Conservation (phyloP, 192 early-diverging fungal species). For the Backusella parvicylindrica region DNA sequence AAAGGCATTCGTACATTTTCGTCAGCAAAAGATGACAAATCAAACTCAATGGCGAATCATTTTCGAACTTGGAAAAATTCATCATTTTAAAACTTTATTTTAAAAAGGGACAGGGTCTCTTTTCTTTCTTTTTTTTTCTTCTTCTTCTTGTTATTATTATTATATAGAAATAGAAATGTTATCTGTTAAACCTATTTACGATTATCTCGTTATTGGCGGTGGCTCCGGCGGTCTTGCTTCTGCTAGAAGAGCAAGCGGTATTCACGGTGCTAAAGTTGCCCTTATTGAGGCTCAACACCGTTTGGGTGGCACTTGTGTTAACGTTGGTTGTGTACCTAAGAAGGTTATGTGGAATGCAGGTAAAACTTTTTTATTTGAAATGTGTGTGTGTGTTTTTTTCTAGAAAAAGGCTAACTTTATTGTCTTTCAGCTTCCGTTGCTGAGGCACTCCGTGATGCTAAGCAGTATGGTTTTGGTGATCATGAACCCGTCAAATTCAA, state of each 20-base stretch:
- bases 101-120: background rate
- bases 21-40: conserved; percentile 2
- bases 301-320: conserved; percentile 90
- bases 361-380: conserved; percentile 25
- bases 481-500: conserved; percentile 54
- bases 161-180: background rate
- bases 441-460: conserved; percentile 86
- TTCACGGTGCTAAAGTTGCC: conserved; percentile 88
- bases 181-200: conserved; percentile 48
- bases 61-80: background rate
- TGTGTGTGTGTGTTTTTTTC: background rate
- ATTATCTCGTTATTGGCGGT: conserved; percentile 96
- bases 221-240: conserved; percentile 91
- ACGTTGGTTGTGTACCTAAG: conserved; percentile 90
- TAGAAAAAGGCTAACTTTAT: background rate
- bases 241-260: conserved; percentile 82
- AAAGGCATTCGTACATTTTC: background rate
- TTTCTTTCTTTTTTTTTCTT: background rate
- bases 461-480: conserved; percentile 85
- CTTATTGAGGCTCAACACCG: conserved; percentile 79
- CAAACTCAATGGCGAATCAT: conserved; percentile 2
- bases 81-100: background rate
- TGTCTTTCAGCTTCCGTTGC: conserved; percentile 65
- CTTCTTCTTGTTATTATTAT: background rate
- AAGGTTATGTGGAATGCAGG: conserved; percentile 95